Conservation (phyloP, 306 rosid species). For the Cicer pinnatifidum region DNA sequence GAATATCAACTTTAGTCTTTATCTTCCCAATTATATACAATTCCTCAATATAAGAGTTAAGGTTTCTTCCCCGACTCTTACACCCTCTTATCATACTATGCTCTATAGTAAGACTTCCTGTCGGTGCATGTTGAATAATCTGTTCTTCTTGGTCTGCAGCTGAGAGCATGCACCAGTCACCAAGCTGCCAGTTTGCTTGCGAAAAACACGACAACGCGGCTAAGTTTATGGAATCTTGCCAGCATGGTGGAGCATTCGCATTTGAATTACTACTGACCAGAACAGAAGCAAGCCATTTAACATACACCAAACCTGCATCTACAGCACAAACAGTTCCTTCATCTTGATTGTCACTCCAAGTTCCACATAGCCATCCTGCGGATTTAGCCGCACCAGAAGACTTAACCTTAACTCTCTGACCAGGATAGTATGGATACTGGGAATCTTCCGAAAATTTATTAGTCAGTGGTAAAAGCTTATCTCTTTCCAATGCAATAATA, state of each 20-base stretch:
- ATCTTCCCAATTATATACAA: conserved; percentile 70
- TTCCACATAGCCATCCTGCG: conserved; percentile 76
- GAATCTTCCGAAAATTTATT: conserved; percentile 68
- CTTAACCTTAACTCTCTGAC: conserved; percentile 78
- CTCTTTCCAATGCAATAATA: conserved; percentile 65
- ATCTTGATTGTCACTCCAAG: conserved; percentile 70
- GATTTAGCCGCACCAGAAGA: conserved; percentile 63
- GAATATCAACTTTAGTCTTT: conserved; percentile 78
- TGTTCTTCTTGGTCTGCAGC: conserved; percentile 46
- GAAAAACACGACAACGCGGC: conserved; percentile 70
- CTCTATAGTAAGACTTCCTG: conserved; percentile 46
- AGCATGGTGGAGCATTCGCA: conserved; percentile 59
- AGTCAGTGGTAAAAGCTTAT: conserved; percentile 66
- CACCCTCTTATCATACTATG: conserved; percentile 51
- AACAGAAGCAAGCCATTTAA: conserved; percentile 77
- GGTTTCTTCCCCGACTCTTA: conserved; percentile 47
- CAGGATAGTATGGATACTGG: conserved; percentile 88
- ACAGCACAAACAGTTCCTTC: conserved; percentile 82
- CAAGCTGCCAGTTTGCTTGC: conserved; percentile 86
- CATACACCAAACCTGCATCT: conserved; percentile 76
- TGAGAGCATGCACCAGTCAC: conserved; percentile 87
- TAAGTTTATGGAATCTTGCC: conserved; percentile 72
- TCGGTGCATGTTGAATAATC: conserved; percentile 43
- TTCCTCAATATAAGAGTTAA: conserved; percentile 53
- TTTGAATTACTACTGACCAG: conserved; percentile 49